phyloP scores from a whole-genome alignment of 768 basidiomycete genomes.

The Phylloporus arenicola region DNA sequence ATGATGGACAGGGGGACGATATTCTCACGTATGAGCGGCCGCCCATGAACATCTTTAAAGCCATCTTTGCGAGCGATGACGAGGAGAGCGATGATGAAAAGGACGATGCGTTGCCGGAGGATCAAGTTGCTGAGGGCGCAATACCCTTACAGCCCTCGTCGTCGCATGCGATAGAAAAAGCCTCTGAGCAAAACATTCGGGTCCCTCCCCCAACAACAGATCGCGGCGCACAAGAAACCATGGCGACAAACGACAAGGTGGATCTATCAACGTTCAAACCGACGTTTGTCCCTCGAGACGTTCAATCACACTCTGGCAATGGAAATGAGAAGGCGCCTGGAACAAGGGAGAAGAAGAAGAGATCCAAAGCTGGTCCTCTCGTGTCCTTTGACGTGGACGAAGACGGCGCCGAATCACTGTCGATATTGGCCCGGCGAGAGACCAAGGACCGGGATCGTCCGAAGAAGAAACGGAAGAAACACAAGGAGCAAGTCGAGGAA shows the following conservation, averaged over 20 bases:
- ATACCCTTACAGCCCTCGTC: slow-evolving; percentile 10
- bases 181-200: background rate
- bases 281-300: slow-evolving; percentile 63
- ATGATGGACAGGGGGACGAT: slow-evolving; percentile 83
- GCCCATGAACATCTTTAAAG: slow-evolving; percentile 91
- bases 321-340: slow-evolving; percentile 37
- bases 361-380: slow-evolving; percentile 41
- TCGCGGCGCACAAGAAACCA: background rate
- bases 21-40: slow-evolving; percentile 86
- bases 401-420: slow-evolving; percentile 39
- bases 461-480: slow-evolving; percentile 41
- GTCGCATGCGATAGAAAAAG: background rate
- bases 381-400: slow-evolving; percentile 80
- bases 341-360: slow-evolving; percentile 47
- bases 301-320: slow-evolving; percentile 21
- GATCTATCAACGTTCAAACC: slow-evolving; percentile 82
- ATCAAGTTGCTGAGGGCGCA: background rate
- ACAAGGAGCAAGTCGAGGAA: slow-evolving; percentile 40
- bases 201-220: background rate
- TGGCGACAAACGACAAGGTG: slow-evolving; percentile 22
- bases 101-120: slow-evolving; percentile 20
- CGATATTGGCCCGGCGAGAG: slow-evolving; percentile 28
- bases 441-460: slow-evolving; percentile 32
- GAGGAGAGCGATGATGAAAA: slow-evolving; percentile 75
- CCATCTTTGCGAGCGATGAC: slow-evolving; percentile 94